Percentiles rank a stretch among this genome's conserved stretches.
Evolutionary conservation across 768 basidiomycete genomes (phyloP).

Genomic region (Leccinum obscurum): DNA sequence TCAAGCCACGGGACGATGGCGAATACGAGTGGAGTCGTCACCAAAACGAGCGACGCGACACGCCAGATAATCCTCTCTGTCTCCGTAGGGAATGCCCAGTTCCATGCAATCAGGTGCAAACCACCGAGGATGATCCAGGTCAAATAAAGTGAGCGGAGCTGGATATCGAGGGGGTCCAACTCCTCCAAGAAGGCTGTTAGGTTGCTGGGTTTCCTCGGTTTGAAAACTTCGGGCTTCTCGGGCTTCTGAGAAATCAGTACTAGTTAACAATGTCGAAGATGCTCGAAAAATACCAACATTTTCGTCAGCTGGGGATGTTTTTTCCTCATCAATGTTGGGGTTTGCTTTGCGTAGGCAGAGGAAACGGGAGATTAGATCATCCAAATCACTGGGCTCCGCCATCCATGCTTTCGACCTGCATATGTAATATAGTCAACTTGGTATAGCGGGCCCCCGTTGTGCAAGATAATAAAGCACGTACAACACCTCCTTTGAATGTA

Average conservation of each 20-base stretch:
- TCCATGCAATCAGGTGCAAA: background rate
- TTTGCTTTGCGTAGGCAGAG: background rate
- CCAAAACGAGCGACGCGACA: background rate
- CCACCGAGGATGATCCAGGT: background rate
- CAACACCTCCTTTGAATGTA: background rate
- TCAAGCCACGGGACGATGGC: background rate
- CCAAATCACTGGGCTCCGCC: background rate
- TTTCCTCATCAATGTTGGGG: background rate
- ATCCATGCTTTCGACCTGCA: background rate
- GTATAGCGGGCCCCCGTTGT: background rate
- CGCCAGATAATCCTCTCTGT: background rate
- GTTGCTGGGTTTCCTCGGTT: background rate
- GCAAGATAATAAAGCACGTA: background rate
- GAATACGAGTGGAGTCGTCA: background rate
- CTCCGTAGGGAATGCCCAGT: background rate
- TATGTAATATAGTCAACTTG: background rate
- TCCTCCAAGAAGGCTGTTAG: background rate
- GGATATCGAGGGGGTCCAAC: background rate
- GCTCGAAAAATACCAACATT: background rate
- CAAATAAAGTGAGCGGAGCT: background rate
- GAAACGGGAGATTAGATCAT: background rate
- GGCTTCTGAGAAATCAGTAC: background rate
- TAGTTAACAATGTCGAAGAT: background rate
- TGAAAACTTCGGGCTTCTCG: background rate
- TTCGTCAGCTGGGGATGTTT: background rate